Evolutionary conservation across 768 basidiomycete species (phyloP).

Genomic region (Candolleomyces eurysporus): DNA sequence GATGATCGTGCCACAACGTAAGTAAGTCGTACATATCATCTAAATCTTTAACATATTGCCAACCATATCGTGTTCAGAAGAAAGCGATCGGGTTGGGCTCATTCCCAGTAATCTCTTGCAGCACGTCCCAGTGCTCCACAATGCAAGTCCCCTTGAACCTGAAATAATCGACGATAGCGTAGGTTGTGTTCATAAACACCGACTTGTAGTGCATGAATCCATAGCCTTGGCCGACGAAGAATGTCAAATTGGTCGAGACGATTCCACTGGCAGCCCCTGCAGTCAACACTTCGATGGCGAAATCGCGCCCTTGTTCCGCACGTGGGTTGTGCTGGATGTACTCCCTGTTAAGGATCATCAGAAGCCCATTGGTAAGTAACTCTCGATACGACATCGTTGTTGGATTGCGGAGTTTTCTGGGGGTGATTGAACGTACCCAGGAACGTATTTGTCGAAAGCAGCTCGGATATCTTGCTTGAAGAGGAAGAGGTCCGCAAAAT

Average conservation of each 20-base stretch:
- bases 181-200: not conserved
- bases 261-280: no score
- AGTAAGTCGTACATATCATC: no score
- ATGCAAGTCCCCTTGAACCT: slow-evolving; percentile 9
- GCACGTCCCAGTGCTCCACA: slow-evolving; percentile 10
- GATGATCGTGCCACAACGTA: no score
- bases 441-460: not conserved
- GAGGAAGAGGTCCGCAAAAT: not conserved
- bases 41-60: no score
- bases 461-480: not conserved
- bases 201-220: slow-evolving; percentile 3
- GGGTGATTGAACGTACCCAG: not conserved
- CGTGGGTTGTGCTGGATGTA: slow-evolving; percentile 5
- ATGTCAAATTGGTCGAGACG: not conserved
- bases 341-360: not conserved
- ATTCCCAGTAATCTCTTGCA: slow-evolving; percentile 5
- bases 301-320: slow-evolving; percentile 4
- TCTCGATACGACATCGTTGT: no score
- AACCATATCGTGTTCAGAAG: not conserved
- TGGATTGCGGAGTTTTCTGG: not conserved
- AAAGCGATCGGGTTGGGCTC: slow-evolving; percentile 8
- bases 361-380: no score
- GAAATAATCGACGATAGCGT: slow-evolving; percentile 7
- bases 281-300: not conserved
- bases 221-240: slow-evolving; percentile 5